Base-by-base conservation (phyloP, 306 rosid genomes). In the Pyrus bretschneideri region DNA sequence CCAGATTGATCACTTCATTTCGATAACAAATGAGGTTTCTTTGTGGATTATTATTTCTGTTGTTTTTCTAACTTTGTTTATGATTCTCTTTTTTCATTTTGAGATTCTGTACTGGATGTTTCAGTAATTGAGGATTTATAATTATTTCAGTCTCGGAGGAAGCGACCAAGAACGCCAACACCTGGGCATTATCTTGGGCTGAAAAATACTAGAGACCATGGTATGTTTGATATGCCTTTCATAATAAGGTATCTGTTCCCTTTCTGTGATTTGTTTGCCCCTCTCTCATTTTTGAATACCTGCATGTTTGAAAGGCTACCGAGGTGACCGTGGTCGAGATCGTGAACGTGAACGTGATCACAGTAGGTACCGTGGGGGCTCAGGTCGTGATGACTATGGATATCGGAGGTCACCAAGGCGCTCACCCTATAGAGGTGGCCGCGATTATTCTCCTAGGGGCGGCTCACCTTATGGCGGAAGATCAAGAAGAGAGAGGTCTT, bases 181-280 rank as follows among this genome's bases (percentile, higher is more conserved):
- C 99, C 99, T 7, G 99, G 99, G 40, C 98, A 96, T 79, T 96
- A 96, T 81, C 97, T 96, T 61, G 99, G 99, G 68, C 75, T 92
- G 83, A 96, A 96, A 83, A 96, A 79, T 81, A 85, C 96, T 12
- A 88, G 97, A 83, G 99, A 92, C 81, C 72, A 84, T 75, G 97
- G 97, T 89, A 73, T 78, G 91, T 81, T 73, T 51, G 22, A 66
- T 67, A 67, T 27, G 18, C 42, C 4, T 59, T 14, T 52, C 14
- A 2, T 13, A 54, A 21, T 55, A 40, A 40, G 33, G 1, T 6
- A 27, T 10, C 22, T 21, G 42, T 54, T 22, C 30, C 49, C n/a
- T 62, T 8, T 45, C 46, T 35, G 63, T 62, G 14, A 6, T 74
- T 73, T 58, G 35, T 80, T 7, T 55, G 62, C 62, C 27, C n/a